A percentile compares a stretch with the other conserved stretches of the same genome.
These are phyloP conservation scores for Ambrosia trifida DNA, from an alignment of 129 eudicot species.

Conservation along the genomic window DNA sequence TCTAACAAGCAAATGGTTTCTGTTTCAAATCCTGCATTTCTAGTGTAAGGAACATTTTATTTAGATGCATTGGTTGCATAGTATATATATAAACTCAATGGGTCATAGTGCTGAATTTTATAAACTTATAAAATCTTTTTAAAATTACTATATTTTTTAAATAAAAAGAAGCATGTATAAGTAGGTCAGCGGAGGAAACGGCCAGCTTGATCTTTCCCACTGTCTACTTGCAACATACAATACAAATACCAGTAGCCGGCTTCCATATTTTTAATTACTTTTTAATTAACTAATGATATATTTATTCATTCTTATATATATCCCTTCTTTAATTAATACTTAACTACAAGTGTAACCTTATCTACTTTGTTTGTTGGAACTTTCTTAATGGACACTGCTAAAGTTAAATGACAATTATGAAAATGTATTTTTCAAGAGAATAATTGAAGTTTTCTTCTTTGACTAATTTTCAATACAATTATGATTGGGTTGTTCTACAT, in stretches of 20 bases:
- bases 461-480: neutral
- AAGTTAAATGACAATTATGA: neutral
- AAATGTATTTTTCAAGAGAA: conserved; percentile 4
- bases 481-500: conserved; percentile 4
- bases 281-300: neutral
- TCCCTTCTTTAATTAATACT: neutral
- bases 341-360: conserved; percentile 15
- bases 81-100: neutral
- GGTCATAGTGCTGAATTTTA: neutral
- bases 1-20: too few species aligned
- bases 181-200: conserved; percentile 7
- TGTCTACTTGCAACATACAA: conserved; percentile 3
- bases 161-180: conserved; percentile 6
- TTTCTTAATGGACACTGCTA: conserved; percentile 19
- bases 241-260: conserved; percentile 32
- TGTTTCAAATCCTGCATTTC: too few species aligned
- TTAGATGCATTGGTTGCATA: too few species aligned
- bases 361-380: conserved; percentile 28
- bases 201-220: conserved; percentile 14
- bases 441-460: neutral
- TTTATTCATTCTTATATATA: neutral
- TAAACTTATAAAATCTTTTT: neutral
- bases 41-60: too few species aligned
- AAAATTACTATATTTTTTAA: neutral
- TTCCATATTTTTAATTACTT: conserved; percentile 5